Base-by-base conservation (phyloP, 768 basidiomycete species). In the Punctularia strigosozonata region DNA sequence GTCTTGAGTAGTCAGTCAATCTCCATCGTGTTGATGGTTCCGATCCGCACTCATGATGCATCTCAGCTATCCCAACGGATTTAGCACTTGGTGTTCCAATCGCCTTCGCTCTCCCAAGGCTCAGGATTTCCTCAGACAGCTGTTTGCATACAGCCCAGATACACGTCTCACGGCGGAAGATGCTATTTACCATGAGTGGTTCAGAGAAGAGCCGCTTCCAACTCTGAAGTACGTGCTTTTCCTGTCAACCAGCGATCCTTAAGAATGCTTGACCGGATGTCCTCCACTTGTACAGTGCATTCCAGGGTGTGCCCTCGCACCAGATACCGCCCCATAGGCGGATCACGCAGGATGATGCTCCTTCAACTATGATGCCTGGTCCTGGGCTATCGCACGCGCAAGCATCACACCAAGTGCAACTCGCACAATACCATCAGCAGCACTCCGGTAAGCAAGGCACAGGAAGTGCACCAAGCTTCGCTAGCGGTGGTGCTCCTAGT, bases 91-190 rank as follows among this genome's bases (percentile, higher is more conserved):
- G 92, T 94, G 80, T 42, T 69, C 71, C 38, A 53, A 59, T 10
- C 73, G 82, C 26, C 66, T 82, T 37, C 69, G 73, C 26, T 65
- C 74, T 25, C 60, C 66, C 2, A 62, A 67, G 28, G 88, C 83
- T 19, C 80, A 80, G 53, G 86, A 94, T 42, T 75, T 98, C 39
- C 76, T 99, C n/a, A 71, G 71, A 10, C 70, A 76, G 43, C 67
- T 98, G 25, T 94, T 99, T 55, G 72, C 73, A 7, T 98, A 91
- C 61, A 88, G 97, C 58, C 94, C 94, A 1, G 83, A 85, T 49
- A 75, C 69, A 44, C 69, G 95, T 23, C 70, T 97, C 30, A 90
- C 80, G 0, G 89, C 91, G 1, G 69, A 72, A 46, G 77, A 86
- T 43, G 84, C 89, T 0, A 63, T 99, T 1, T 66, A 65, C 15